Base-by-base conservation (phyloP, 345 rosid species). In the Angophora floribunda region DNA sequence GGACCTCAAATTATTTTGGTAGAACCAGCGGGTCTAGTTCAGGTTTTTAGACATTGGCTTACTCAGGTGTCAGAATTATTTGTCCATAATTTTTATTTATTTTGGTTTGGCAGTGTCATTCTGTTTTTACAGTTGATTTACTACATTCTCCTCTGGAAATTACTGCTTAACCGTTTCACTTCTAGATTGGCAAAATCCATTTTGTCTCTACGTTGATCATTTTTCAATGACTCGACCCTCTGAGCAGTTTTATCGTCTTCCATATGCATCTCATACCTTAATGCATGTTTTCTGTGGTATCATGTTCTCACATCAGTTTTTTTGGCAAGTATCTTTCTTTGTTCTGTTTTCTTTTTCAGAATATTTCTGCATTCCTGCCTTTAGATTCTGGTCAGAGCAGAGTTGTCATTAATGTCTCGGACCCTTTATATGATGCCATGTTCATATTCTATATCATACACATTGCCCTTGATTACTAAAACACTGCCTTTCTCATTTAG, bases 401-500 rank as follows among this genome's bases (percentile, higher is more conserved):
- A 75, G 26, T 36, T 75, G 49, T 75, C 45, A 36, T 70, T 70
- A 36, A 75, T 3, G 2, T 75, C 22, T 32, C 7, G 2, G 82
- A 24, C 63, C 63, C 12, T 75, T 36, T 9, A 26, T 75, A 22
- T 36, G 82, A 75, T 75, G 26, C 82, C 82, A 75, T 75, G 82
- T 75, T 36, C 82, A 17, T 36, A 5, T 36, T 17, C 47, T 75
- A 75, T 17, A 75, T 11, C 47, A 36, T 8, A 36, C 3, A 36
- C 11, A 13, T 44, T 78, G 86, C 75, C 7, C 11, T 8, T 41
- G 13, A 28, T 36, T 55, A n/a, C 86, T 57, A 51, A 88, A 47
- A 32, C 12, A 65, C 16, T 28, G 44, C 49, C 17, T 12, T 8
- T 15, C 11, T 70, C 85, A 12, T 88, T 88, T 91, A 96, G 98